Evolutionary conservation across 352 stramenopile species (phyloP).

Genomic region (Pythium inflatum): DNA sequence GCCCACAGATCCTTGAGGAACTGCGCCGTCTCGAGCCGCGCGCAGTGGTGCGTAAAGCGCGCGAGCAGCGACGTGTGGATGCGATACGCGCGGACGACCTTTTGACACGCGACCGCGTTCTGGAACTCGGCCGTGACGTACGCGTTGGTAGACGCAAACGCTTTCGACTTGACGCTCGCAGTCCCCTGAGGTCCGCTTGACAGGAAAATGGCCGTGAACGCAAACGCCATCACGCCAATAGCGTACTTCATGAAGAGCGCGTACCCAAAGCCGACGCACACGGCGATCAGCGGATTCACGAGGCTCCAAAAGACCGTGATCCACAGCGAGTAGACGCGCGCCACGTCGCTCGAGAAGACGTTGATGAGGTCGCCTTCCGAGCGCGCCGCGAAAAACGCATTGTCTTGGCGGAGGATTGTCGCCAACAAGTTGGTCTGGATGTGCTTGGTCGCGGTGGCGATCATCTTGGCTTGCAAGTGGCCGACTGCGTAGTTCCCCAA

Average conservation of each 20-base stretch:
- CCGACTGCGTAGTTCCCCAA: constrained; percentile 86
- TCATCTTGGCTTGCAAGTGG: constrained; percentile 92
- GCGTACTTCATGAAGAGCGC: constrained; percentile 81
- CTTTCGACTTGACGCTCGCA: constrained; percentile 81
- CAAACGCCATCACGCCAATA: constrained; percentile 84
- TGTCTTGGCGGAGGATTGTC: constrained; percentile 82
- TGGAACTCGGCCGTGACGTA: constrained; percentile 89
- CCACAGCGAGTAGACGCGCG: constrained; percentile 85
- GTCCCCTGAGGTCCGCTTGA: constrained; percentile 85
- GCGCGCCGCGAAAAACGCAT: constrained; percentile 80
- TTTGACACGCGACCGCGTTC: constrained; percentile 84
- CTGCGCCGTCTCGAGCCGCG: constrained; percentile 73
- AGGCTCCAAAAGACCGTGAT: constrained; percentile 90
- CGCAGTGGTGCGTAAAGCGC: constrained; percentile 72
- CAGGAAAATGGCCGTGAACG: constrained; percentile 78
- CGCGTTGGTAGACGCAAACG: constrained; percentile 86
- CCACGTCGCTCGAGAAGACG: constrained; percentile 85
- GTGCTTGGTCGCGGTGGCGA: constrained; percentile 82
- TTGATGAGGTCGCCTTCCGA: constrained; percentile 91
- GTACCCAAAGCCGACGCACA: constrained; percentile 86
- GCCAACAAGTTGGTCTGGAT: constrained; percentile 75
- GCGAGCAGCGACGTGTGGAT: constrained; percentile 81
- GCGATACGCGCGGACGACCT: constrained; percentile 85
- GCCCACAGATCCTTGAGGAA: constrained; percentile 91
- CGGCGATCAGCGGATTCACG: constrained; percentile 77